Conservation (phyloP, 352 stramenopile genomes). For the Pythium scleroteichum region DNA sequence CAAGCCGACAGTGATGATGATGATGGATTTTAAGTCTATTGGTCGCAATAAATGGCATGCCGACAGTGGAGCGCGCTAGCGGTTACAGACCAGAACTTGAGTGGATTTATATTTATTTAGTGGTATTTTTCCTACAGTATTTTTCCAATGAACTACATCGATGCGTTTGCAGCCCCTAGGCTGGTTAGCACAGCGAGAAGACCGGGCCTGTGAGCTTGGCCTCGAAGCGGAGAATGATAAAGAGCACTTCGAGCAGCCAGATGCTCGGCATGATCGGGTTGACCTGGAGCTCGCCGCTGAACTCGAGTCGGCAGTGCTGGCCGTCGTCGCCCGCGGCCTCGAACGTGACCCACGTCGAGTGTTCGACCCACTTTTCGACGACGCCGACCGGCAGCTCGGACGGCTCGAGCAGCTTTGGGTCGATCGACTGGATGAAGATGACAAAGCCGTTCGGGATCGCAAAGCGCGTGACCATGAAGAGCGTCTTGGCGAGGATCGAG, state of each 20-base stretch:
- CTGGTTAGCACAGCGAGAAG: constrained; percentile 20
- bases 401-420: constrained; percentile 1
- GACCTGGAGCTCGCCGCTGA: constrained; percentile 25
- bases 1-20: too few species aligned
- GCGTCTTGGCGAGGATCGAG: constrained; percentile 19
- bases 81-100: too few species aligned
- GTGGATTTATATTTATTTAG: too few species aligned
- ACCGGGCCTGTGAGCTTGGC: constrained; percentile 11
- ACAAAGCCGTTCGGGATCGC: constrained; percentile 15
- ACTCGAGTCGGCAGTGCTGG: constrained; percentile 22
- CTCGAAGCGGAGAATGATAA: constrained; percentile 25
- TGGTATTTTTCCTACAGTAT: too few species aligned
- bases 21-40: too few species aligned
- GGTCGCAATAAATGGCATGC: too few species aligned
- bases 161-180: too few species aligned
- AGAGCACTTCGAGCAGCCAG: constrained; percentile 31
- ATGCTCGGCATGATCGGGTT: constrained; percentile 9
- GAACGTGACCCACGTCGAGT: constrained; percentile 27
- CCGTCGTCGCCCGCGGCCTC: constrained; percentile 1
- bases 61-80: too few species aligned
- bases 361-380: constrained; percentile 25
- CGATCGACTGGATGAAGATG: constrained; percentile 19
- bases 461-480: constrained; percentile 24
- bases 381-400: constrained; percentile 11
- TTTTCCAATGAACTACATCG: too few species aligned